Evolutionary conservation across 371 early-diverging fungal species (phyloP).

Genomic region (Mucor plumbeus): DNA sequence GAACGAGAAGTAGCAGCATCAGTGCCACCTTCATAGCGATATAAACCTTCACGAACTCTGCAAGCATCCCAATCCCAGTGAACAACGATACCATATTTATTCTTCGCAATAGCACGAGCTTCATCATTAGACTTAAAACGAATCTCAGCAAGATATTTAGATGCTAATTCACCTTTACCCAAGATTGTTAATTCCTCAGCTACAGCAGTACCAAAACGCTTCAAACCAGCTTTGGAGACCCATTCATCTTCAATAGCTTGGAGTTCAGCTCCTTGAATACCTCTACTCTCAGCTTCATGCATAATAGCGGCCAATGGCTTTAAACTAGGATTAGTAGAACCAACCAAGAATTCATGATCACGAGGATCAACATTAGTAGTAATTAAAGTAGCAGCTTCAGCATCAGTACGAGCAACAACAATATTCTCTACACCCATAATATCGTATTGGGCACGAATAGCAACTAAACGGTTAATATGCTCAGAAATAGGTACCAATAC

Average conservation of each 20-base stretch:
- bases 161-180: constrained; percentile 51
- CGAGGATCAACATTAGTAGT: constrained; percentile 95
- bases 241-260: constrained; percentile 90
- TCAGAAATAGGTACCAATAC: constrained; percentile 96
- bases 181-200: constrained; percentile 73
- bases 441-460: constrained; percentile 96
- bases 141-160: constrained; percentile 62
- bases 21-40: constrained; percentile 95
- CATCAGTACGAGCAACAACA: constrained; percentile 95
- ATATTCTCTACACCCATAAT: constrained; percentile 97
- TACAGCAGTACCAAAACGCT: constrained; percentile 85
- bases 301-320: constrained; percentile 79
- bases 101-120: constrained; percentile 80
- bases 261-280: constrained; percentile 78
- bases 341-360: constrained; percentile 96
- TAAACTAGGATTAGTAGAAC: constrained; percentile 82
- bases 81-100: constrained; percentile 77
- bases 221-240: constrained; percentile 84
- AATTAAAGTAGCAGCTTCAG: constrained; percentile 97
- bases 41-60: constrained; percentile 95
- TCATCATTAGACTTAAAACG: constrained; percentile 79
- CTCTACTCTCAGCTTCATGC: constrained; percentile 79
- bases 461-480: constrained; percentile 97
- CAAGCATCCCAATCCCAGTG: constrained; percentile 94
- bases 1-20: constrained; percentile 90